Base-by-base conservation (phyloP, 768 basidiomycete species). In the Phlegmacium glaucopus region DNA sequence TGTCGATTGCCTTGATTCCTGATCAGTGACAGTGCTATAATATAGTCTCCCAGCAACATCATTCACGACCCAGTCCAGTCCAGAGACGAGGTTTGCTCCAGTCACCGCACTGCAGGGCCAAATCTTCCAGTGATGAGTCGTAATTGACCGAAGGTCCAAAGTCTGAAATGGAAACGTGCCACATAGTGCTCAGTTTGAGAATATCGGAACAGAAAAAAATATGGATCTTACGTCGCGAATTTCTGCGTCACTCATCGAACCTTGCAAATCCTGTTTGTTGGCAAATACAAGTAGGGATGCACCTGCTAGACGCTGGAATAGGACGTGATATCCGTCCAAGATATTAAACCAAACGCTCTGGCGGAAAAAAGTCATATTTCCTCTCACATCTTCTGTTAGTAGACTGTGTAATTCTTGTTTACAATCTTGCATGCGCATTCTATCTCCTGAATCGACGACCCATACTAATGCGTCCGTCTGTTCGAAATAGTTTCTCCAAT, bases 401-500 rank as follows among this genome's bases (percentile, higher is more conserved):
- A 99, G 77, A 57, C 76, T 84, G 56, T 87, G 84, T 16, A 98
- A 75, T 67, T 99, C 96, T 41, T 82, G 72, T 61, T 78, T 87
- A 69, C 95, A 98, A 64, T 98, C 94, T 41, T 74, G 68, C 79
- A 96, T 90, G 52, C 96, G 80, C 72, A 92, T 76, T 35, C 89
- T 79, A 69, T 98, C 95, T 30, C 87, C 80, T 0, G 94, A 95
- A 71, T 99, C 96, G 35, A 99, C 94, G 13, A 99, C 95, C 96
- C 96, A 99, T 28, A 98, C 93, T 37, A 99, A 75, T 6, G 90
- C 95, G 67, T 98, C 96, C 9, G 96, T 98, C 68, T 94, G 91
- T 67, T 99, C 96, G 57, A 98, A 98, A 70, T 98, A 98, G 66
- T 98, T 99, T 18, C 92, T 76, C 96, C 96, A 99, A 66, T 98